Evolutionary conservation across 306 rosid genomes (phyloP), one percentile per base, ranked within the genome.

Genomic region (Geum urbanum): DNA sequence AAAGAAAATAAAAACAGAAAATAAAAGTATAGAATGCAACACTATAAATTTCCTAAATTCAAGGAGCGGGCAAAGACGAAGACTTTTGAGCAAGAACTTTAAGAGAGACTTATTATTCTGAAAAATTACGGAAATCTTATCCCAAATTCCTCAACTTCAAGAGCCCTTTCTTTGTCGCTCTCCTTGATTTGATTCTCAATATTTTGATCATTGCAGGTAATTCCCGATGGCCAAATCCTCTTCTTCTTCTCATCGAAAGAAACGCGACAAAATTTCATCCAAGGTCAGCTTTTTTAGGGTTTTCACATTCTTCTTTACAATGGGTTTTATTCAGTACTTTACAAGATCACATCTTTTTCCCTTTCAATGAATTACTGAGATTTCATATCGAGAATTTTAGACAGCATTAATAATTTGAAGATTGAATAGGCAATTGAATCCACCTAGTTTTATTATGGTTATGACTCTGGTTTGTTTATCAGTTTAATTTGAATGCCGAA

Each of bases 171-270:
- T 52, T 45, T 72, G 9, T 43, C 20, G 5, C 2, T 15, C 39
- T 75, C 4, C 8, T 15, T 27, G 16, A 73, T 32, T 60, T 85
- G 37, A 72, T 59, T 63, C 70, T 73, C 72, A 41, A 44, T 64
- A 41, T 45, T 66, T 71, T 80, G 40, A 70, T 82, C 76, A 59
- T 85, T 78, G 84, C 96, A 79, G 96, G 81, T 74, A 22, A 37
- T 45, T 24, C 69, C 76, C 18, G 77, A 94, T 94, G 99, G 95
- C 88, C 70, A 88, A 88, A 80, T 79, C 95, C 45, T 85, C 97
- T 65, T 66, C 97, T 65, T 66, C 85, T 79, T 87, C 96, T 59
- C 84, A 53, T 39, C 86, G 80, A 66, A 88, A 58, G 79, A 86
- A 86, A 61, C 89, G 85, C 66, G 80, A 91, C 63, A 90, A 84